Percentiles rank a stretch among this genome's conserved stretches.
Evolutionary conservation across 371 early-diverging fungal genomes (phyloP).

Genomic region (Apophysomyces ossiformis): DNA sequence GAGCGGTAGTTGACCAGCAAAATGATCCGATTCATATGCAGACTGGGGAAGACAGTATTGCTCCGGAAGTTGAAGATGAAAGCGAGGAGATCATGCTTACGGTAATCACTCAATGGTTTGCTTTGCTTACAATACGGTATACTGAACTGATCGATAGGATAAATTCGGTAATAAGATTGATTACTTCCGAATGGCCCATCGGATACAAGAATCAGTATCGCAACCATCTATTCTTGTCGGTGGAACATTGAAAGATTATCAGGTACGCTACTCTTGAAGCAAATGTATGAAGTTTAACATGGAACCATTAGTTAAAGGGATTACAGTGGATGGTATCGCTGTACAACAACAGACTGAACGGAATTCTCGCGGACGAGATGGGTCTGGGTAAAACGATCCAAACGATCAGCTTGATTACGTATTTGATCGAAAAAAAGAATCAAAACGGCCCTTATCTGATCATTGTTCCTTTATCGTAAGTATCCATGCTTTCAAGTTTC

Average conservation of each 20-base stretch:
- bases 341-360: slow-evolving; percentile 95
- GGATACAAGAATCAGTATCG: slow-evolving; percentile 76
- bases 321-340: slow-evolving; percentile 98
- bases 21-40: slow-evolving; percentile 60
- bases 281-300: neutral
- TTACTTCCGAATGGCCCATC: slow-evolving; percentile 89
- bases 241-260: slow-evolving; percentile 95
- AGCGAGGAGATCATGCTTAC: slow-evolving; percentile 55
- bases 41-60: slow-evolving; percentile 30
- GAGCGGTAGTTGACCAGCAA: slow-evolving; percentile 80
- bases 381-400: slow-evolving; percentile 97
- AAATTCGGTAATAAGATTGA: slow-evolving; percentile 66
- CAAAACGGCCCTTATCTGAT: slow-evolving; percentile 94
- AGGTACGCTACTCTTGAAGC: slow-evolving; percentile 41
- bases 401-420: slow-evolving; percentile 95
- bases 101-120: slow-evolving; percentile 15
- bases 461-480: slow-evolving; percentile 90
- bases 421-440: slow-evolving; percentile 89
- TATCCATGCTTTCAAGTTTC: slow-evolving; percentile 26
- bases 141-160: slow-evolving; percentile 17
- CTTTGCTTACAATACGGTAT: slow-evolving; percentile 1
- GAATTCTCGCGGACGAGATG: slow-evolving; percentile 99
- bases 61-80: slow-evolving; percentile 59
- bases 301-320: slow-evolving; percentile 74
- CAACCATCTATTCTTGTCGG: slow-evolving; percentile 87